A percentile compares a stretch with the other conserved stretches of the same genome.
Evolutionary conservation across 2,329 filamentous ascomycete species (phyloP).

Genomic region (Mycocentrospora acerina): DNA sequence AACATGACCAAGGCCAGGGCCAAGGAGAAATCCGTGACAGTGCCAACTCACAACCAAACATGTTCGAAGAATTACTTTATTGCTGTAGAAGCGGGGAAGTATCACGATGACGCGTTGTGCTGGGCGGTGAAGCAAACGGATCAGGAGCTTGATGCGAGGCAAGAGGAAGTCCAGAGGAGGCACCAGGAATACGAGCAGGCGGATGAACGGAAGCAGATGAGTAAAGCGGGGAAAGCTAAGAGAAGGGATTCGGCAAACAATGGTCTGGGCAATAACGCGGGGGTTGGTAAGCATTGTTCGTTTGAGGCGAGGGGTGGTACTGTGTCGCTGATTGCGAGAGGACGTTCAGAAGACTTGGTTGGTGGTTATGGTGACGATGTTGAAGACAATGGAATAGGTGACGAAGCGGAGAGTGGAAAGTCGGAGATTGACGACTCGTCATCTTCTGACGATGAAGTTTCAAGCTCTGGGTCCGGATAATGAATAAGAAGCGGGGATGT

Average conservation of each 20-base stretch:
- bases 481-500: conserved; percentile 4
- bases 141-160: conserved; percentile 14
- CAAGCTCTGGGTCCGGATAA: conserved; percentile 15
- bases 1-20: conserved; percentile 4
- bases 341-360: neutral
- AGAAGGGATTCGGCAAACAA: no score
- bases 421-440: neutral
- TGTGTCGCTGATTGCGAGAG: no score
- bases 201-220: neutral
- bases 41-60: conserved; percentile 24
- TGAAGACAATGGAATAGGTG: neutral
- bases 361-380: neutral
- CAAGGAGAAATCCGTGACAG: neutral
- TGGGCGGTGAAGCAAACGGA: conserved; percentile 19
- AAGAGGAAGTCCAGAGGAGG: conserved; percentile 5
- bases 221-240: no score
- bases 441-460: conserved; percentile 6
- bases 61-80: conserved; percentile 21
- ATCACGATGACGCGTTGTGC: conserved; percentile 13
- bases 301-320: no score
- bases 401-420: neutral
- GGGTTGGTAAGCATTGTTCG: no score
- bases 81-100: conserved; percentile 10
- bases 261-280: no score
- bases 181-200: neutral